Evolutionary conservation across 2,329 filamentous ascomycete species (phyloP).

Genomic region (Dactylellina leptospora): DNA sequence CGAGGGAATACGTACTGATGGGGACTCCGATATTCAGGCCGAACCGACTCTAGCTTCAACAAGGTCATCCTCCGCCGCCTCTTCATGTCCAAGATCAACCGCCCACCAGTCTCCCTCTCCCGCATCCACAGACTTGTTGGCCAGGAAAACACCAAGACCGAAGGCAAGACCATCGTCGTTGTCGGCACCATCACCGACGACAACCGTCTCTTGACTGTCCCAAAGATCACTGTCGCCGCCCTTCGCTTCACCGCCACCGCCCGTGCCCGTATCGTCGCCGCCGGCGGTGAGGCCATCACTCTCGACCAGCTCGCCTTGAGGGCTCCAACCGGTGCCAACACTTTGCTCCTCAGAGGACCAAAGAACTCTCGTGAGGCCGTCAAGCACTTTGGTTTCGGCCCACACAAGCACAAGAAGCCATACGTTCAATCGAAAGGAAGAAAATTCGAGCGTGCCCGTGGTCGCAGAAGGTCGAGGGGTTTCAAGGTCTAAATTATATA

Average conservation of each 20-base stretch:
- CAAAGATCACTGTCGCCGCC: constrained; percentile 92
- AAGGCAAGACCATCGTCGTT: constrained; percentile 83
- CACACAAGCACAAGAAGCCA: constrained; percentile 89
- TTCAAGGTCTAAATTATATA: constrained; percentile 74
- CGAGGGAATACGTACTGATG: constrained; percentile 37
- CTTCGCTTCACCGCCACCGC: constrained; percentile 97
- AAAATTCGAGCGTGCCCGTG: constrained; percentile 99
- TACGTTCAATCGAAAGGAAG: constrained; percentile 98
- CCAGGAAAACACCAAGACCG: constrained; percentile 70
- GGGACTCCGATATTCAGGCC: constrained; percentile 59
- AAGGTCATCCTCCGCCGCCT: constrained; percentile 96
- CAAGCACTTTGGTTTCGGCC: constrained; percentile 99
- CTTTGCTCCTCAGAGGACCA: constrained; percentile 92
- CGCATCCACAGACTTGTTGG: constrained; percentile 75
- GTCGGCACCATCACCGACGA: constrained; percentile 97
- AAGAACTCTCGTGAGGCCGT: constrained; percentile 98
- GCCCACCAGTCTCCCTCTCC: constrained; percentile 91
- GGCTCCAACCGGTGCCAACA: constrained; percentile 95
- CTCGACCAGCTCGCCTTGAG: constrained; percentile 96
- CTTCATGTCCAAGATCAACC: constrained; percentile 99
- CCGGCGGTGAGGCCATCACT: constrained; percentile 93
- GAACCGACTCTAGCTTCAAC: constrained; percentile 98
- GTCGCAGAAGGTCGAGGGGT: constrained; percentile 95
- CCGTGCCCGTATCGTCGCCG: constrained; percentile 89
- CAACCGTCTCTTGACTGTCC: constrained; percentile 88